Evolutionary conservation across 495 filamentous ascomycete genomes (phyloP), one percentile per base, ranked within the genome.

Genomic region (Penicillium diatomitis): DNA sequence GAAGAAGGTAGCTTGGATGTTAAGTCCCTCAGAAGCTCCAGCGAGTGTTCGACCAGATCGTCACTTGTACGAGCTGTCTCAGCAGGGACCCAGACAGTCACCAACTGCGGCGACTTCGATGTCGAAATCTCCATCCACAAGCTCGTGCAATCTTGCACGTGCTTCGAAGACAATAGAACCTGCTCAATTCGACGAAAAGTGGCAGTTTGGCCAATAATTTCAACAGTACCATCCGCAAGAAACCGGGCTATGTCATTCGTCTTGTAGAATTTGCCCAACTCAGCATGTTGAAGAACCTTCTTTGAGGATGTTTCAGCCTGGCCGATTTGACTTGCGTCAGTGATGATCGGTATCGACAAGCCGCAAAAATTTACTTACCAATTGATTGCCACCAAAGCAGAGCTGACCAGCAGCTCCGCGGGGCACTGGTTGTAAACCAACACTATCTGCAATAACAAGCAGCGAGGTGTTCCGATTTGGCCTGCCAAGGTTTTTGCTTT

Each of bases 321-420:
- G 20, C 20, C 20, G 20, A 20, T 20, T 20, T 2, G 20, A 20
- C 20, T 20, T 20, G 20, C 20, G 20, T 20, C 20, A 20, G 20
- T 20, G 20, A 2, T 20, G 20, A 20, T 20, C 20, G 20, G 20
- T 20, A 20, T 20, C 20, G 20, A 20, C 20, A 2, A 2, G 20
- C 20, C 20, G 20, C 20, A 20, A 20, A 20, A 20, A 20, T 20
- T 20, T 40, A 43, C 64, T 52, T 50, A 71, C 83, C 32, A 90
- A 75, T 66, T 91, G 87, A 40, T 83, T 79, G 0, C 87, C 88
- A n/a, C 86, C 87, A 61, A 90, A 89, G 53, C 80, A 87, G n/a
- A 91, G 63, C 61, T 91, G 85, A 11, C 88, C 88, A 36, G 86
- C 64, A 42, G 74, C 80, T n/a, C 87, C 87, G 0, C 74, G 54